These are phyloP conservation scores for Suhomyces chickasaworum DNA, from an alignment of 1,139 yeast species.

Conservation along the genomic window DNA sequence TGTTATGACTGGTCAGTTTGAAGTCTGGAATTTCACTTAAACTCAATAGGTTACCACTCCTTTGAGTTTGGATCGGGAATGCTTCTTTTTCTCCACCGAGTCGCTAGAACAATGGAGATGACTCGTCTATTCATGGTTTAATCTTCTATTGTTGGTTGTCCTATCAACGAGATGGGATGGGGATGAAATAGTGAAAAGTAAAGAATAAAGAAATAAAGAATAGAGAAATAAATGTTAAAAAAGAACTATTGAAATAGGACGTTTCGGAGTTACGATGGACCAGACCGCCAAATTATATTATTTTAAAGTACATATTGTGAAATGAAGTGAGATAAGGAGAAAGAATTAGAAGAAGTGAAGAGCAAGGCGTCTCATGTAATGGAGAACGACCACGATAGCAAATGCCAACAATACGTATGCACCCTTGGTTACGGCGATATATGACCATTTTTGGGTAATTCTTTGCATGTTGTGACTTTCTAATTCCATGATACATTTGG, in stretches of 20 bases:
- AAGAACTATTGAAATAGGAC: too few species aligned
- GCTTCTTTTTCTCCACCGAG: slow-evolving; percentile 3
- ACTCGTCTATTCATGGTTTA: neutral
- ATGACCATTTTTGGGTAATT: slow-evolving; percentile 58
- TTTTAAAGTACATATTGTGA: slow-evolving; percentile 5
- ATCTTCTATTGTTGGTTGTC: slow-evolving; percentile 1
- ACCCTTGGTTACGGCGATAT: slow-evolving; percentile 54
- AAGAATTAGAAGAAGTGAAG: slow-evolving; percentile 1
- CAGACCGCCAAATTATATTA: slow-evolving; percentile 1
- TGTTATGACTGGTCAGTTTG: too few species aligned
- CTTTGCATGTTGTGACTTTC: slow-evolving; percentile 62
- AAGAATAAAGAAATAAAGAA: too few species aligned
- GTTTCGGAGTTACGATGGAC: neutral
- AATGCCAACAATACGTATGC: slow-evolving; percentile 39
- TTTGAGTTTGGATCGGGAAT: neutral
- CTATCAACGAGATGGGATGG: neutral
- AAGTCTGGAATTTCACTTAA: neutral
- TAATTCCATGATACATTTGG: slow-evolving; percentile 61
- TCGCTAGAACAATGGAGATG: slow-evolving; percentile 1
- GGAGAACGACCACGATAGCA: slow-evolving; percentile 27
- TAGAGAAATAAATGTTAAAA: too few species aligned
- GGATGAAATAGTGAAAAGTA: neutral
- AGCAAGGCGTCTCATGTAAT: slow-evolving; percentile 25
- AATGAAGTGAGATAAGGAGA: slow-evolving; percentile 2
- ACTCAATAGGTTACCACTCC: neutral